Percentiles rank a stretch among this genome's conserved stretches.
These are phyloP conservation scores for Hymenoscyphus fraxineus DNA, from an alignment of 2,329 filamentous ascomycete species.

Conservation along the genomic window DNA sequence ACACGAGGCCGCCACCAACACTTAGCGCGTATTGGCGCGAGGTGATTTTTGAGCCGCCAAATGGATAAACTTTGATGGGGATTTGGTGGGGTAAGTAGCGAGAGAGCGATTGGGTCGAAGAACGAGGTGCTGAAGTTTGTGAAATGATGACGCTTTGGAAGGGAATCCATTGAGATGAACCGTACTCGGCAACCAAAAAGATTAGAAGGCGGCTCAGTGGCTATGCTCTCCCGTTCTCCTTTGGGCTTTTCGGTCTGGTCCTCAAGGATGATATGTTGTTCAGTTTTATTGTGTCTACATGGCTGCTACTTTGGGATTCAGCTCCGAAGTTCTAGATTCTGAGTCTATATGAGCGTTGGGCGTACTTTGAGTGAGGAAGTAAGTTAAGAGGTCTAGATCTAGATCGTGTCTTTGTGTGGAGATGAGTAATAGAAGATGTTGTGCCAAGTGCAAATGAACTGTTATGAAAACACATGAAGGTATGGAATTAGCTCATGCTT, in stretches of 20 bases:
- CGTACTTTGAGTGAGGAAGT: background rate
- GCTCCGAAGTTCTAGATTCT: background rate
- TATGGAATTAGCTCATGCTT: no score
- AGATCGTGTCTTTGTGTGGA: background rate
- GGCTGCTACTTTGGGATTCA: background rate
- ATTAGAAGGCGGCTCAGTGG: background rate
- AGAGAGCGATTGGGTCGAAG: background rate
- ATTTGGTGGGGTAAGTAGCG: background rate
- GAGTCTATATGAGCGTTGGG: background rate
- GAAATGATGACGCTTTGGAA: background rate
- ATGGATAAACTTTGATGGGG: background rate
- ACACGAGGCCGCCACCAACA: background rate
- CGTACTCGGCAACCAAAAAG: background rate
- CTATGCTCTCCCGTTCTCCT: background rate
- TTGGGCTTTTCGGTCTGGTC: background rate
- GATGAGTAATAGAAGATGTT: no score
- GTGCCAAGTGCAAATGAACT: no score
- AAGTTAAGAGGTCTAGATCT: background rate
- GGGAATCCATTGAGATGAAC: background rate
- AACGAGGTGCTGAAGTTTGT: background rate
- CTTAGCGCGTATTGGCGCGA: background rate
- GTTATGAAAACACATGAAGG: no score
- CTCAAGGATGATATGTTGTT: background rate
- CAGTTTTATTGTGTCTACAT: background rate
- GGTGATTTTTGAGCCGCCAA: background rate